These are phyloP conservation scores for Phanerochaete carnosa DNA, from an alignment of 768 basidiomycete species.

Conservation along the genomic window DNA sequence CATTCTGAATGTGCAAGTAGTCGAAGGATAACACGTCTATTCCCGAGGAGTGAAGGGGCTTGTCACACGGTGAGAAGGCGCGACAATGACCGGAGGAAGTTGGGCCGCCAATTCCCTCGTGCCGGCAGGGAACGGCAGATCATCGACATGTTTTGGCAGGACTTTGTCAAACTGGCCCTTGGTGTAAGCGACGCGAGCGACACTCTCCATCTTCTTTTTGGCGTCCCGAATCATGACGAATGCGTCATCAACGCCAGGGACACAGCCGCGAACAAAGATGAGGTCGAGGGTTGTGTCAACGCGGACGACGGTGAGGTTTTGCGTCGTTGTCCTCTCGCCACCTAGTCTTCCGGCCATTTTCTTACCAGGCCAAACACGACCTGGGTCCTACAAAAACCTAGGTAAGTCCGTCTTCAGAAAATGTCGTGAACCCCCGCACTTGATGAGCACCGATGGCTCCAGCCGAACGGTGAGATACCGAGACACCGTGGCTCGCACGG, in stretches of 20 bases:
- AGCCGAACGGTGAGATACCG: slow-evolving; percentile 86
- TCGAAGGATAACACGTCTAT: slow-evolving; percentile 24
- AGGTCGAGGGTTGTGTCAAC: slow-evolving; percentile 85
- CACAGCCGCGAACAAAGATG: slow-evolving; percentile 86
- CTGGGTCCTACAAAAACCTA: slow-evolving; percentile 70
- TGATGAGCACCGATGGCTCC: slow-evolving; percentile 96
- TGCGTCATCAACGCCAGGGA: slow-evolving; percentile 87
- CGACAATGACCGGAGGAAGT: slow-evolving; percentile 64
- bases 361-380: slow-evolving; percentile 93
- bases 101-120: slow-evolving; percentile 69
- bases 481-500: slow-evolving; percentile 93
- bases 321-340: slow-evolving; percentile 72
- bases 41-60: slow-evolving; percentile 76
- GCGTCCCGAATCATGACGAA: slow-evolving; percentile 86
- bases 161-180: slow-evolving; percentile 75
- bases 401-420: not conserved
- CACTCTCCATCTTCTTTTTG: slow-evolving; percentile 75
- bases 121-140: slow-evolving; percentile 91
- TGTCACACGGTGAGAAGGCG: slow-evolving; percentile 69
- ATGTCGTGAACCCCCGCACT: slow-evolving; percentile 39
- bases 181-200: slow-evolving; percentile 60
- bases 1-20: slow-evolving; percentile 1
- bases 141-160: slow-evolving; percentile 76
- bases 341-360: slow-evolving; percentile 98
- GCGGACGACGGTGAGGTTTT: slow-evolving; percentile 87